These are phyloP conservation scores for Candida loeiensis DNA, from an alignment of 805 yeast genomes.

Conservation along the genomic window DNA sequence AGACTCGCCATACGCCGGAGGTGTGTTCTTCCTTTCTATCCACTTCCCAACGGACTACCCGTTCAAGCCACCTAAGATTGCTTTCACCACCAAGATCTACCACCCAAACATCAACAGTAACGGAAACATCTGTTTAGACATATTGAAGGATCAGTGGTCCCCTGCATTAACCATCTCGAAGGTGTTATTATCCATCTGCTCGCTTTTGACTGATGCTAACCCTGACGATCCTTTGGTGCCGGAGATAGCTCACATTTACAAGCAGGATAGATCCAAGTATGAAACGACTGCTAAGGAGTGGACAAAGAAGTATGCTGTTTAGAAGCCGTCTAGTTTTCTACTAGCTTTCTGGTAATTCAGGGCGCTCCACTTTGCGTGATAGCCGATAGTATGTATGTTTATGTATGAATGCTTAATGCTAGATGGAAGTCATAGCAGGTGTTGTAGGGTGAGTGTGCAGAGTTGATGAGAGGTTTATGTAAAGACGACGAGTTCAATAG, in stretches of 20 bases:
- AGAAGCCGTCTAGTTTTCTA: slow-evolving; percentile 15
- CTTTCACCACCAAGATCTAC: slow-evolving; percentile 91
- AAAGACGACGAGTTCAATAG: no score
- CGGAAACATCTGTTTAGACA: slow-evolving; percentile 95
- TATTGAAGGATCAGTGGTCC: slow-evolving; percentile 97
- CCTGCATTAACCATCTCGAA: slow-evolving; percentile 97
- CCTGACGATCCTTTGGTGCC: slow-evolving; percentile 99
- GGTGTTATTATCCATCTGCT: slow-evolving; percentile 90
- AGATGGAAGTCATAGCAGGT: no score
- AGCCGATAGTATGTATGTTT: background rate
- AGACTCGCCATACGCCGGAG: slow-evolving; percentile 85
- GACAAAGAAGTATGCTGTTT: slow-evolving; percentile 97
- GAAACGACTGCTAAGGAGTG: slow-evolving; percentile 98
- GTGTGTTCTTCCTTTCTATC: slow-evolving; percentile 92
- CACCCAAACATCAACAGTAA: slow-evolving; percentile 96
- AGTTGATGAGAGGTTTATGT: no score
- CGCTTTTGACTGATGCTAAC: slow-evolving; percentile 93
- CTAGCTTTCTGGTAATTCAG: no score
- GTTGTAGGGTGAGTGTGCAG: no score
- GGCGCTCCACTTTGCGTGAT: background rate
- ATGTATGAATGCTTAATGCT: background rate
- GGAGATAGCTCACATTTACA: slow-evolving; percentile 94
- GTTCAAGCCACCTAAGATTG: slow-evolving; percentile 90
- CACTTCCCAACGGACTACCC: slow-evolving; percentile 99
- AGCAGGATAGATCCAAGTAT: slow-evolving; percentile 88